A percentile compares a stretch with the other conserved stretches of the same genome.
These are phyloP conservation scores for Alternaria arbusti DNA, from an alignment of 2,329 filamentous ascomycete species.

Conservation along the genomic window DNA sequence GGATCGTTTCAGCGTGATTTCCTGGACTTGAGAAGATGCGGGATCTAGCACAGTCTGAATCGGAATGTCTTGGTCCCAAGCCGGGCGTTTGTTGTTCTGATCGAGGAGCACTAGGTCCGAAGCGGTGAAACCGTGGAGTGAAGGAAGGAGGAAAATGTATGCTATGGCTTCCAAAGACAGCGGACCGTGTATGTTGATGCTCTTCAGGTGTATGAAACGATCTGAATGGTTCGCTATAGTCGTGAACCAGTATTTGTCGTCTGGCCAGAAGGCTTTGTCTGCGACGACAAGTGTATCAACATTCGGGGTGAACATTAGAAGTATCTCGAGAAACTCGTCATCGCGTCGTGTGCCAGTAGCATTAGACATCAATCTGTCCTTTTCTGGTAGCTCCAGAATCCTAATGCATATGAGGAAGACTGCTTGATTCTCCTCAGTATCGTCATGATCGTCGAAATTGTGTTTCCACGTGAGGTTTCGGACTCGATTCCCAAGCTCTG, in stretches of 20 bases:
- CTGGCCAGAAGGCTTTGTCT: slow-evolving; percentile 1
- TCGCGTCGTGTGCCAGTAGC: neutral
- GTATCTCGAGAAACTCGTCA: slow-evolving; percentile 1
- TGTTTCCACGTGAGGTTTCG: slow-evolving; percentile 5
- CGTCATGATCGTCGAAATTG: neutral
- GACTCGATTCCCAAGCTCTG: neutral
- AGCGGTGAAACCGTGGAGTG: neutral
- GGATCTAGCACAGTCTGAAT: slow-evolving; percentile 1
- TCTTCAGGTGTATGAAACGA: neutral
- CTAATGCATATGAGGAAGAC: neutral
- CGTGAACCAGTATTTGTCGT: slow-evolving; percentile 1
- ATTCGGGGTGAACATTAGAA: slow-evolving; percentile 2
- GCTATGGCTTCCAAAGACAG: slow-evolving; percentile 5
- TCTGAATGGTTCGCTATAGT: neutral
- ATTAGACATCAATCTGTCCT: neutral
- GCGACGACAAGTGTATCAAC: slow-evolving; percentile 1
- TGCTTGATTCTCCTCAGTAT: neutral
- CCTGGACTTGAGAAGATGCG: neutral
- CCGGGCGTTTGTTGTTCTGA: neutral
- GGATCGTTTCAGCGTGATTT: slow-evolving; percentile 8
- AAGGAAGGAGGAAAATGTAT: slow-evolving; percentile 10
- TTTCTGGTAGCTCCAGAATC: neutral
- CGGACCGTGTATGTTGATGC: slow-evolving; percentile 5
- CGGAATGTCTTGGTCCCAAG: slow-evolving; percentile 4
- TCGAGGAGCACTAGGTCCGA: slow-evolving; percentile 1